These are phyloP conservation scores for Amanita subjunquillea DNA, from an alignment of 768 basidiomycete species.

Conservation along the genomic window DNA sequence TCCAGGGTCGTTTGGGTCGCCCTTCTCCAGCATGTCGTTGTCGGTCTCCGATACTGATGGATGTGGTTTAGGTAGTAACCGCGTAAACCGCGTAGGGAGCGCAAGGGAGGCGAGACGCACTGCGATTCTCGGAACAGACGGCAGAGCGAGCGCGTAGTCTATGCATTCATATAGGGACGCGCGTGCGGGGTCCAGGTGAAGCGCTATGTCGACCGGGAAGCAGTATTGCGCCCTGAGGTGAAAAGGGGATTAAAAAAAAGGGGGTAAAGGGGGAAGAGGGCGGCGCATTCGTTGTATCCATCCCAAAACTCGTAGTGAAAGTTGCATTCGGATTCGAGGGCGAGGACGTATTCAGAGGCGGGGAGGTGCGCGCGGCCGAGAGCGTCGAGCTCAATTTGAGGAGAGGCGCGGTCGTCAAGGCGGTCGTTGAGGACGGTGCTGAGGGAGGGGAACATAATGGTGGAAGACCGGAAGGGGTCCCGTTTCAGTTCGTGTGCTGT, in stretches of 20 bases:
- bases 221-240: background rate
- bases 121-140: background rate
- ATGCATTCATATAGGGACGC: background rate
- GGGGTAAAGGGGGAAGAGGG: too few relatives aligned
- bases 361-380: background rate
- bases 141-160: background rate
- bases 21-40: background rate
- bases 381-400: background rate
- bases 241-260: background rate
- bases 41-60: background rate
- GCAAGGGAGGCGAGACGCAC: background rate
- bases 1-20: background rate
- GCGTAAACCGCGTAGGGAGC: background rate
- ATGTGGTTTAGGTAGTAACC: background rate
- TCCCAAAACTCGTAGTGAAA: conserved; percentile 4
- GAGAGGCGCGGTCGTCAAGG: background rate
- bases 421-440: background rate
- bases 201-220: background rate
- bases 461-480: background rate
- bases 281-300: background rate
- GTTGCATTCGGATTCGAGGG: background rate
- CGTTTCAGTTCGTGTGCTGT: background rate
- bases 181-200: background rate
- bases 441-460: background rate
- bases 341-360: background rate